Percentiles rank a stretch among this genome's conserved stretches.
phyloP scores from a whole-genome alignment of 805 yeast species.

The Candida piceae region DNA sequence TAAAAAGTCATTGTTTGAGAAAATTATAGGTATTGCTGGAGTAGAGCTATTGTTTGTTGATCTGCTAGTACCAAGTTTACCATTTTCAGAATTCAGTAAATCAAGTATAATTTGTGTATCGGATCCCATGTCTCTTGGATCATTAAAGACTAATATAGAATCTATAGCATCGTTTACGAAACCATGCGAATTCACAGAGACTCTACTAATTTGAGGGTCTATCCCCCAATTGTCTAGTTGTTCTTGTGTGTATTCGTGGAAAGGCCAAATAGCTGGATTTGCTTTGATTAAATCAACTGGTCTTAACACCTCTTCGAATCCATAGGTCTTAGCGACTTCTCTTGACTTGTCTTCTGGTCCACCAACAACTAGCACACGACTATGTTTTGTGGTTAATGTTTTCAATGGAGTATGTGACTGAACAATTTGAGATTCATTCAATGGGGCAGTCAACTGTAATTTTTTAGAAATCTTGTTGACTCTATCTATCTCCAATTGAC shows the following conservation, averaged over 20 bases:
- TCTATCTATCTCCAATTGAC: conserved; percentile 60
- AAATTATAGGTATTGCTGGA: conserved; percentile 67
- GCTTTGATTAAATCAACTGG: conserved; percentile 66
- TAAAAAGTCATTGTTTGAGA: conserved; percentile 76
- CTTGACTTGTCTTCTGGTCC: conserved; percentile 73
- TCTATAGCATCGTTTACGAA: conserved; percentile 45
- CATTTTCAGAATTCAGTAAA: conserved; percentile 56
- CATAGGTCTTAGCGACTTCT: conserved; percentile 68
- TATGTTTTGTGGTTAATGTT: conserved; percentile 46
- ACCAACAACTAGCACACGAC: conserved; percentile 78
- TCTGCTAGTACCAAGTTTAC: conserved; percentile 60
- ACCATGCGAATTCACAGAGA: conserved; percentile 22
- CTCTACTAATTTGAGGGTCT: conserved; percentile 25
- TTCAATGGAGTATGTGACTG: conserved; percentile 87
- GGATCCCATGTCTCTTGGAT: conserved; percentile 83
- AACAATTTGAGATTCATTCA: conserved; percentile 62
- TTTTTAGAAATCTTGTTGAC: conserved; percentile 43
- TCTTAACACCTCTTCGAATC: conserved; percentile 68
- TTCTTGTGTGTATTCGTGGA: conserved; percentile 46
- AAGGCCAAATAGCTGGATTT: conserved; percentile 61
- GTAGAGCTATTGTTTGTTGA: conserved; percentile 13
- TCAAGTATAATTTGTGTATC: conserved; percentile 78
- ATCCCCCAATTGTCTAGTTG: conserved; percentile 40
- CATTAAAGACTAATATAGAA: conserved; percentile 79
- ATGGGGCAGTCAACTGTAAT: conserved; percentile 36